Percentiles rank a stretch among this genome's conserved stretches.
Evolutionary conservation across 1,284 basidiomycete genomes (phyloP).

Genomic region (Exobasidium cylindrosporum): DNA sequence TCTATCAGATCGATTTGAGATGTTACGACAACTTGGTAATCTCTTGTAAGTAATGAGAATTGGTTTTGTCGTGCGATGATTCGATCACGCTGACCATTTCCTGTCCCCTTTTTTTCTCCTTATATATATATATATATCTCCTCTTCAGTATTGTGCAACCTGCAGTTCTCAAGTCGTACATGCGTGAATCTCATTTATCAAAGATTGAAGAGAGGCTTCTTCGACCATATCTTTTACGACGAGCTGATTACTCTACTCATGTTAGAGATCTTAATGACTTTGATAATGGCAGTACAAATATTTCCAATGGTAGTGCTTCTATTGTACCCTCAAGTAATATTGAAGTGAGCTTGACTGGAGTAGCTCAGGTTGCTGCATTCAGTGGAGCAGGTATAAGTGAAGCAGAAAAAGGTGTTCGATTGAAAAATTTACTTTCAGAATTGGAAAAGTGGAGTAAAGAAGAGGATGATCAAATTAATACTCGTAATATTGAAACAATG

Average conservation of each 20-base stretch:
- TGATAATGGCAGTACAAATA: constrained; percentile 8
- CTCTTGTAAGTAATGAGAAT: constrained; percentile 79
- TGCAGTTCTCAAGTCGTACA: constrained; percentile 50
- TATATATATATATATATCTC: not conserved
- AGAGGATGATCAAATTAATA: constrained; percentile 1
- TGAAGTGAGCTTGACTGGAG: not conserved
- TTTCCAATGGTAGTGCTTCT: not conserved
- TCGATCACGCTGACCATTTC: too few species aligned
- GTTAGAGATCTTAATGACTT: constrained; percentile 42
- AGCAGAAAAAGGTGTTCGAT: not conserved
- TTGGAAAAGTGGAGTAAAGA: constrained; percentile 10
- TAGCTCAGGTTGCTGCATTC: not conserved
- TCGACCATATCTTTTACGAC: constrained; percentile 83
- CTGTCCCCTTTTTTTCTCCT: not conserved
- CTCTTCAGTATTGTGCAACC: constrained; percentile 53
- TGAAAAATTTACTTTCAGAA: not conserved
- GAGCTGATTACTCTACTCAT: constrained; percentile 69
- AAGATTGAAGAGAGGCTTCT: constrained; percentile 83
- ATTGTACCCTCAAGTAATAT: not conserved
- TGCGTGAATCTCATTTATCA: constrained; percentile 59
- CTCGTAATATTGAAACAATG: not conserved
- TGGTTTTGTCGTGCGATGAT: too few species aligned
- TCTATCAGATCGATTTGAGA: constrained; percentile 92
- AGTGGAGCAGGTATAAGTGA: not conserved
- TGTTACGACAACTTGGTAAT: constrained; percentile 95